Conservation (phyloP, 192 early-diverging fungal genomes). For the Neocallimastix lanati region DNA sequence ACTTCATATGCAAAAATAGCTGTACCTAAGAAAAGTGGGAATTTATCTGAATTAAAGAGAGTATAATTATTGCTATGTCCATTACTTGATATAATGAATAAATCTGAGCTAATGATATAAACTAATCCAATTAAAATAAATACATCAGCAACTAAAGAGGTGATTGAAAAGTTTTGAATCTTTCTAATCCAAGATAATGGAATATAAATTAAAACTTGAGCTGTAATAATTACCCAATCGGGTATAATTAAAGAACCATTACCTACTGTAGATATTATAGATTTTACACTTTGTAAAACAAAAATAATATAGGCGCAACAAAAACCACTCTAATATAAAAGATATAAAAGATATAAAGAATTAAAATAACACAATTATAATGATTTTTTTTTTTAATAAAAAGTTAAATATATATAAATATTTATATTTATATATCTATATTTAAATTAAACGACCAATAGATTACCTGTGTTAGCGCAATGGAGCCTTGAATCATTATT, state of each 20-base stretch:
- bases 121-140: slow-evolving; percentile 78
- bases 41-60: slow-evolving; percentile 58
- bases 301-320: slow-evolving; percentile 2
- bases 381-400: too few species aligned
- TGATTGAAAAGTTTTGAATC: neutral
- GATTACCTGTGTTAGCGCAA: slow-evolving; percentile 47
- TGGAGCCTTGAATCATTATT: slow-evolving; percentile 27
- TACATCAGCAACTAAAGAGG: slow-evolving; percentile 58
- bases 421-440: too few species aligned
- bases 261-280: neutral
- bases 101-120: slow-evolving; percentile 69
- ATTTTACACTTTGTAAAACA: slow-evolving; percentile 3
- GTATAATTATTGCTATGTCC: slow-evolving; percentile 49
- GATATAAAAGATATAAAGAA: too few species aligned
- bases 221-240: neutral
- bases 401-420: too few species aligned
- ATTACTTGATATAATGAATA: slow-evolving; percentile 36
- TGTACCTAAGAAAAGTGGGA: slow-evolving; percentile 82
- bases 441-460: too few species aligned
- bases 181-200: neutral
- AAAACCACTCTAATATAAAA: too few species aligned
- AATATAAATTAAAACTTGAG: neutral
- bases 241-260: neutral
- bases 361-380: too few species aligned
- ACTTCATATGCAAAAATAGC: slow-evolving; percentile 82